A percentile compares a stretch with the other conserved stretches of the same genome.
Evolutionary conservation across 2,329 filamentous ascomycete species (phyloP).

Genomic region (Talaromyces sp.): DNA sequence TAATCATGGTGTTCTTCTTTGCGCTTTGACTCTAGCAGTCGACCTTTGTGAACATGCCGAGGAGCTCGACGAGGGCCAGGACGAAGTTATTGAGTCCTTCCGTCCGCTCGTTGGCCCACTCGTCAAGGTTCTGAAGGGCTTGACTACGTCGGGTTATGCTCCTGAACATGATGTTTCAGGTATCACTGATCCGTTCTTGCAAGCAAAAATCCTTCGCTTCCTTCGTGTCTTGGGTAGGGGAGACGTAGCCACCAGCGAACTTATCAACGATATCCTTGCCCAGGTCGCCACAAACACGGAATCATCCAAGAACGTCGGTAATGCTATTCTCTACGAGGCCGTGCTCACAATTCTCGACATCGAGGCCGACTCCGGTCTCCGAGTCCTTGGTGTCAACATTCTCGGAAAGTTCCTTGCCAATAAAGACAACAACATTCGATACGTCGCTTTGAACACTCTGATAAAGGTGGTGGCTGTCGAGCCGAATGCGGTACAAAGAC

Average conservation of each 20-base stretch:
- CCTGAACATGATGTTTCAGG: constrained; percentile 98
- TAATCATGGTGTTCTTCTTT: constrained; percentile 92
- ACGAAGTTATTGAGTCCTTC: constrained; percentile 86
- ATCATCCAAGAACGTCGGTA: constrained; percentile 95
- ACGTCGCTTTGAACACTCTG: constrained; percentile 92
- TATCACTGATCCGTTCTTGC: constrained; percentile 94
- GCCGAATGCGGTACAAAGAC: constrained; percentile 92
- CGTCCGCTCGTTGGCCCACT: constrained; percentile 76
- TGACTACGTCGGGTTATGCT: constrained; percentile 92
- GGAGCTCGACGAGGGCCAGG: constrained; percentile 84
- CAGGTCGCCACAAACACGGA: constrained; percentile 98
- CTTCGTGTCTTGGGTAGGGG: constrained; percentile 81
- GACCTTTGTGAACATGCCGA: constrained; percentile 86
- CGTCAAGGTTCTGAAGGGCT: constrained; percentile 82
- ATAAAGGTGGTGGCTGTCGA: constrained; percentile 98
- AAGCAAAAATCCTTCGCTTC: constrained; percentile 89
- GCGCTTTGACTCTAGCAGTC: constrained; percentile 82
- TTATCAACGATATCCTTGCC: constrained; percentile 97
- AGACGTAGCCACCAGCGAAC: constrained; percentile 81
- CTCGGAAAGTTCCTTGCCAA: constrained; percentile 98
- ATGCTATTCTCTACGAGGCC: constrained; percentile 95
- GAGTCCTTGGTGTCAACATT: constrained; percentile 95
- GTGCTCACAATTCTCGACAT: constrained; percentile 97
- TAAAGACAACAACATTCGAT: constrained; percentile 98
- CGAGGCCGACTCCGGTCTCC: constrained; percentile 88